Evolutionary conservation across 1,139 yeast genomes (phyloP), one percentile per base, ranked within the genome.

Genomic region (Nakaseomyces glabratus): DNA sequence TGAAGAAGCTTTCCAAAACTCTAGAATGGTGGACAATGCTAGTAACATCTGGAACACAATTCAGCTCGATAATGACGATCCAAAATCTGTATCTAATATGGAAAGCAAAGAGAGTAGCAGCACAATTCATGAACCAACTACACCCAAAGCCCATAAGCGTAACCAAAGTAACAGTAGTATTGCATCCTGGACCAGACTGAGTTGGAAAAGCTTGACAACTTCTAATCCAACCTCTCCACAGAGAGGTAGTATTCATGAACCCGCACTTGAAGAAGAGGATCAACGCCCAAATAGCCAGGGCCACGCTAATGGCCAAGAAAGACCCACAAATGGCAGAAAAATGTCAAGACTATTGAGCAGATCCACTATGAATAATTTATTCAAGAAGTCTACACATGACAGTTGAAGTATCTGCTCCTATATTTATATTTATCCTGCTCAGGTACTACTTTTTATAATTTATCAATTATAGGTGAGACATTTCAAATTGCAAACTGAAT

Each of bases 291-390:
- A 32, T 36, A 20, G 39, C 11, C 32, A 33, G 18, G 42, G 33
- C 7, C 24, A 33, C 6, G 33, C 36, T 6, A 40, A 35, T 19
- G 20, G 16, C 6, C 15, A 25, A 22, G 34, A 22, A 10, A 20
- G 20, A 10, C 31, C 39, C 4, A 29, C 41, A 6, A 33, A 43
- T 6, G 45, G 51, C 4, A 43, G 54, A 24, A 44, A 49, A 25
- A 45, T 51, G 50, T 48, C 57, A 13, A 44, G 44, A 21, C 36
- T 51, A 11, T 35, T 51, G 7, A 49, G 55, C 9, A 49, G 46
- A 37, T 46, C 48, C 25, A 48, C 48, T 6, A 47, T 49, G 48
- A 51, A 50, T 31, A 49, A 42, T 21, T 28, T 50, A 15, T 51
- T 51, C 37, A 50, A 45, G 29, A 35, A 44, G 10, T 52, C 50